Evolutionary conservation across 2,329 filamentous ascomycete genomes (phyloP), one percentile per base, ranked within the genome.

Genomic region (Amylocarpus encephaloides): DNA sequence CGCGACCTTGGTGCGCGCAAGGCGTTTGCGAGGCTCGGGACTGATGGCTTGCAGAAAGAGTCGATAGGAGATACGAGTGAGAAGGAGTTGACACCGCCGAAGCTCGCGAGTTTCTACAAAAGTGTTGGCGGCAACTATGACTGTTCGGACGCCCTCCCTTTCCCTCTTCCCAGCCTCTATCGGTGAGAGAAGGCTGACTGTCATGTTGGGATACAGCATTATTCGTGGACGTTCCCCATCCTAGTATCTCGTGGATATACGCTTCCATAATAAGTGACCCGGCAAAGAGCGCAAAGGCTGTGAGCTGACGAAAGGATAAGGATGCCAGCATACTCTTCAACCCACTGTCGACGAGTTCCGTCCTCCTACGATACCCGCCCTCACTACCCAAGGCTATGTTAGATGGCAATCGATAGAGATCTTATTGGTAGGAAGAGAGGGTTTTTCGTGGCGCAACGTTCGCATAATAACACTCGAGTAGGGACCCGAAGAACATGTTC

Each of bases 391-490:
- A 62, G 93, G 93, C 36, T 98, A 95, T 67, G 87, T 92, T 39
- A 83, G 88, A 66, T 98, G 92, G 92, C 86, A 95, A 71, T 89
- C 88, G 0, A 86, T 97, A 49, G 89, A 97, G 70, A 78, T 95
- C 18, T 73, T 97, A 33, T 78, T 97, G 1, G 22, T 26, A 26
- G 22, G 22, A 7, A 26, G 22, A 26, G 22, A 7, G 7, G 7
- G 7, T 26, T 4, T 26, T 26, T 26, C 7, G 22, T 26, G 22
- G 22, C 22, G 7, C 22, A 26, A 26, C 4, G 22, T 4, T 26
- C 22, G 22, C 22, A 26, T 26, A 26, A 26, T 26, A 26, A 26
- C 22, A 26, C 22, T 26, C 22, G 22, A 26, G 22, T 26, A 26
- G 22, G 87, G 84, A 1, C 93, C 93, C 0, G 85, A 93, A 59